Conservation (phyloP, 2,329 filamentous ascomycete species). For the Ophiostoma quercus region DNA sequence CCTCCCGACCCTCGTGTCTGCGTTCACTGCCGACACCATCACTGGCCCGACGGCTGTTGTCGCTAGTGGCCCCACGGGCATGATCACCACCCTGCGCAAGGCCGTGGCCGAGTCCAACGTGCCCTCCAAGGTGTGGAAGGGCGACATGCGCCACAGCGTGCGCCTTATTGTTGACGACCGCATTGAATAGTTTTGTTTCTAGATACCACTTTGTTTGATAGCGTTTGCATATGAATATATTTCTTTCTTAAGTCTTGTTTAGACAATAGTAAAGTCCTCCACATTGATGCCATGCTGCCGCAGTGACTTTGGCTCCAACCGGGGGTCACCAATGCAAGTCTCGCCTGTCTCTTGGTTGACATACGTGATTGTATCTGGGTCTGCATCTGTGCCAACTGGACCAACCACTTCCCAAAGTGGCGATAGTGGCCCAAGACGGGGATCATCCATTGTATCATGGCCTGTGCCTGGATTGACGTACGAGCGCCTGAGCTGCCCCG, state of each 20-base stretch:
- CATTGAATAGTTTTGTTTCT: slow-evolving; percentile 12
- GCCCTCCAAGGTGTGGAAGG: slow-evolving; percentile 51
- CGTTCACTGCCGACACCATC: slow-evolving; percentile 45
- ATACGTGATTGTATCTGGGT: not conserved
- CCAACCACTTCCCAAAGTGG: not conserved
- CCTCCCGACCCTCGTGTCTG: slow-evolving; percentile 42
- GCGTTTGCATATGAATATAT: not conserved
- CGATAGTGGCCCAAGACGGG: not conserved
- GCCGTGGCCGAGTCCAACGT: slow-evolving; percentile 52
- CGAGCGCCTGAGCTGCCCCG: not conserved
- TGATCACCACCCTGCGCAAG: slow-evolving; percentile 53
- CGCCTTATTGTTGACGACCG: slow-evolving; percentile 16
- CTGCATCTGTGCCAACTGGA: not conserved
- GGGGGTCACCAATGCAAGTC: not conserved
- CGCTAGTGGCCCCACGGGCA: slow-evolving; percentile 55
- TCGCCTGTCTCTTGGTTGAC: not conserved
- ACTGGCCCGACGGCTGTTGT: slow-evolving; percentile 51
- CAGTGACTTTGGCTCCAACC: not conserved
- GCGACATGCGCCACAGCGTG: slow-evolving; percentile 35
- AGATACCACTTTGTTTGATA: slow-evolving; percentile 7
- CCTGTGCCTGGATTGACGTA: not conserved
- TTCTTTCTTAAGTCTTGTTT: not conserved
- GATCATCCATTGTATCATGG: not conserved
- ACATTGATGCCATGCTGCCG: not conserved
- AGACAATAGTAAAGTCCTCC: not conserved